These are phyloP conservation scores for Fraxinus velutina DNA, from an alignment of 305 asterid species.

Conservation along the genomic window DNA sequence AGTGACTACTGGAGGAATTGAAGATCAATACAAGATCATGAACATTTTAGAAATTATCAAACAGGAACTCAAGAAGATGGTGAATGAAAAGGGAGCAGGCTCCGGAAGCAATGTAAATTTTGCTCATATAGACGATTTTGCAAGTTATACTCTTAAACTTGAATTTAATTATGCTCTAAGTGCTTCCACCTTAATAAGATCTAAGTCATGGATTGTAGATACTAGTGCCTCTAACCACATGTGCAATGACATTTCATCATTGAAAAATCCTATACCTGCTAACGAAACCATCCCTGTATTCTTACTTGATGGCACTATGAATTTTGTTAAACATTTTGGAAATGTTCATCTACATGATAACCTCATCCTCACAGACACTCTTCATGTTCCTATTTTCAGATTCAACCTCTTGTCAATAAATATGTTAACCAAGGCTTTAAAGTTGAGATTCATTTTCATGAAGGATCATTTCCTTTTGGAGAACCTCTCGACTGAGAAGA, in stretches of 20 bases:
- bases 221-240: background rate
- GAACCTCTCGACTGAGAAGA: background rate
- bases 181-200: background rate
- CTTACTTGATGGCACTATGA: background rate
- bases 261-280: background rate
- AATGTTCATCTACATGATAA: background rate
- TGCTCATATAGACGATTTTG: background rate
- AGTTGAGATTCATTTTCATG: background rate
- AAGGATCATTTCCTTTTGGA: background rate
- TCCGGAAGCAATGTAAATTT: background rate
- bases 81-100: background rate
- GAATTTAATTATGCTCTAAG: background rate
- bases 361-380: background rate
- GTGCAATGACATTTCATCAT: background rate
- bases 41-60: background rate
- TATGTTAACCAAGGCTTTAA: background rate
- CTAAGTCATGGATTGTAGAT: too few relatives aligned
- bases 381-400: background rate
- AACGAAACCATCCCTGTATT: background rate
- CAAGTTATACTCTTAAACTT: background rate
- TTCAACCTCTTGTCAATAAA: background rate
- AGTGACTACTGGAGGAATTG: background rate
- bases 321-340: background rate
- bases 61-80: background rate
- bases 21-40: background rate